phyloP scores from a whole-genome alignment of 805 yeast species.

The Zygosaccharomyces rouxii region DNA sequence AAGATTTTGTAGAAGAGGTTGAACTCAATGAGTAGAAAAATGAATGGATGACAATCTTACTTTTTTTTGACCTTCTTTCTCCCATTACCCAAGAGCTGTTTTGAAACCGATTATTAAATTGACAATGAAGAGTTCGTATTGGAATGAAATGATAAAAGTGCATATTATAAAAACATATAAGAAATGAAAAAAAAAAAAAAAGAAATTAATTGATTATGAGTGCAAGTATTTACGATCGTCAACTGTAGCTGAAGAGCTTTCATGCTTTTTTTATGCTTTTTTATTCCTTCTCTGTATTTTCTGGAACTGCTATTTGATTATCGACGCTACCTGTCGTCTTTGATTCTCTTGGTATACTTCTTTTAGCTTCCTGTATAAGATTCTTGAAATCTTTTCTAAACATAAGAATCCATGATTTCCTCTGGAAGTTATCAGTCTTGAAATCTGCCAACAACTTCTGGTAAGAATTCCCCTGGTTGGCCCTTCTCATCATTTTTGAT shows the following conservation, averaged over 20 bases:
- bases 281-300: background rate
- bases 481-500: constrained; percentile 34
- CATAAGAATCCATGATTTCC: constrained; percentile 40
- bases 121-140: background rate
- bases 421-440: constrained; percentile 45
- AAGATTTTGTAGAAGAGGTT: background rate
- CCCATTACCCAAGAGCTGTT: background rate
- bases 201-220: background rate
- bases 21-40: background rate
- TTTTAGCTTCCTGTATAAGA: constrained; percentile 38
- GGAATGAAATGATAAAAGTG: background rate
- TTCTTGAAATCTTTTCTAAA: constrained; percentile 40
- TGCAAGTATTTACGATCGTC: background rate
- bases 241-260: background rate
- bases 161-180: background rate
- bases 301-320: background rate
- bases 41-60: background rate
- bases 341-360: constrained; percentile 23
- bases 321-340: constrained; percentile 5
- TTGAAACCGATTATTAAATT: background rate
- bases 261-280: background rate
- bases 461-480: constrained; percentile 37
- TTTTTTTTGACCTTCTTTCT: background rate
- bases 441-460: constrained; percentile 28
- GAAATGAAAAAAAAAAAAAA: background rate